phyloP scores from a whole-genome alignment of 2,329 filamentous ascomycete species.

The Colletotrichum orchidophilum region DNA sequence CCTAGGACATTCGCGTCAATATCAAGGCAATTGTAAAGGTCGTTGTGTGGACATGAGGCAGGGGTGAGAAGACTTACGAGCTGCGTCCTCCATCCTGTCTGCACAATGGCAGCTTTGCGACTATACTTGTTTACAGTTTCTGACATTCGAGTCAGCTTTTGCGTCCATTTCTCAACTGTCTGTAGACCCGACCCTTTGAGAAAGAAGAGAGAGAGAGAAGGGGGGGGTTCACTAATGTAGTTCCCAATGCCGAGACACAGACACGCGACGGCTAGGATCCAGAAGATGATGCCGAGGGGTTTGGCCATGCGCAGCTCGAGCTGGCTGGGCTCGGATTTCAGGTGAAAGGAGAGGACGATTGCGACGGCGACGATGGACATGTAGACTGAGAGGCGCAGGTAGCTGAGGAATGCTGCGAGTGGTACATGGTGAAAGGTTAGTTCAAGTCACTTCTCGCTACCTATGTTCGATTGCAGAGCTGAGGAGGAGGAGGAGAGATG shows the following conservation, averaged over 20 bases:
- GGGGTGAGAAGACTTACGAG: slow-evolving; percentile 58
- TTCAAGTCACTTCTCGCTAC: neutral
- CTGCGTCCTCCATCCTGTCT: slow-evolving; percentile 94
- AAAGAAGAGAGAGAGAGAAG: neutral
- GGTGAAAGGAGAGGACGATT: slow-evolving; percentile 92
- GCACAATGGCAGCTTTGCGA: slow-evolving; percentile 81
- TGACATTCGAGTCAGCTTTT: slow-evolving; percentile 38
- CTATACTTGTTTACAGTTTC: slow-evolving; percentile 83
- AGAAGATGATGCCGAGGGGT: slow-evolving; percentile 89
- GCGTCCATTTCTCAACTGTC: accelerated
- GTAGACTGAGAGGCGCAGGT: slow-evolving; percentile 88
- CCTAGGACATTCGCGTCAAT: slow-evolving; percentile 47
- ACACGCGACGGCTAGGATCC: slow-evolving; percentile 81
- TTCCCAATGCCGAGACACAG: slow-evolving; percentile 82
- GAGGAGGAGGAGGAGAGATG: neutral
- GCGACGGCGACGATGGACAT: slow-evolving; percentile 90
- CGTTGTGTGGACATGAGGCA: neutral
- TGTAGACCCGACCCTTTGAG: too few relatives aligned
- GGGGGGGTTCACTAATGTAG: slow-evolving; percentile 73
- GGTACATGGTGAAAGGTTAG: neutral
- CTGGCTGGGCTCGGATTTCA: slow-evolving; percentile 75
- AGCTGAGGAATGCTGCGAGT: slow-evolving; percentile 79
- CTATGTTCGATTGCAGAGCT: too few relatives aligned
- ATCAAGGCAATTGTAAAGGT: neutral
- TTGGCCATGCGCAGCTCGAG: slow-evolving; percentile 81